Base-by-base conservation (phyloP, 768 basidiomycete genomes). In the Fibroporia radiculosa region DNA sequence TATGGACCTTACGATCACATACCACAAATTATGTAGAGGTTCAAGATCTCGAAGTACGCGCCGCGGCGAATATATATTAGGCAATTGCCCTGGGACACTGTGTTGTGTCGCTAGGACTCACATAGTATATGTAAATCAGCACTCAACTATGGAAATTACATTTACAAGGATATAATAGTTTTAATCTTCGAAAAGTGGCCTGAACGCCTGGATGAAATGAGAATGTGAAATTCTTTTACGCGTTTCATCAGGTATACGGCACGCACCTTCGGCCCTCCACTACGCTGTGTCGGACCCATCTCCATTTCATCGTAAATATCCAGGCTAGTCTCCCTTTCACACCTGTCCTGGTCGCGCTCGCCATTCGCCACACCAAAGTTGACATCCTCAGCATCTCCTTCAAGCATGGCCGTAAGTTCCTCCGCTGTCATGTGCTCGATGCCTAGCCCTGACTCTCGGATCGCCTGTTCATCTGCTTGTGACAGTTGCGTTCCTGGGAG, bases 401-500 rank as follows among this genome's bases (percentile, higher is more conserved):
- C 76, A 16, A 82, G 60, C 67, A 83, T 69, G 20, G 72, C 77
- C 18, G 65, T 69, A 27, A 87, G 61, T 56, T 86, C 83, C 19
- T 77, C 71, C 4, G 62, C 69, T 47, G 70, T 66, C 84, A 88
- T 84, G 48, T 70, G 56, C 54, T 85, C 83, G 19, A 82, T 67
- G 2, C 80, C 83, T 23, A 89, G 63, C 4, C 84, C 84, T 1
- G 80, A 78, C 22, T 68, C 70, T 28, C 69, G 69, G 35, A 87
- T 67, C 4, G 69, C 67, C 40, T 70, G 74, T 51, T 71, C 66
- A 28, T 77, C 73, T 24, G 68, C 71, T 23, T 66, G 68, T 3
- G 84, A 81, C 28, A 82, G 68, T 56, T 55, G 54, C 36, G 49
- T 51, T 34, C 55, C 50, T 4, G 58, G 65, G 6, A 64, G 55